These are phyloP conservation scores for Nicotiana paniculata DNA, from an alignment of 257 asterid genomes.

Conservation along the genomic window DNA sequence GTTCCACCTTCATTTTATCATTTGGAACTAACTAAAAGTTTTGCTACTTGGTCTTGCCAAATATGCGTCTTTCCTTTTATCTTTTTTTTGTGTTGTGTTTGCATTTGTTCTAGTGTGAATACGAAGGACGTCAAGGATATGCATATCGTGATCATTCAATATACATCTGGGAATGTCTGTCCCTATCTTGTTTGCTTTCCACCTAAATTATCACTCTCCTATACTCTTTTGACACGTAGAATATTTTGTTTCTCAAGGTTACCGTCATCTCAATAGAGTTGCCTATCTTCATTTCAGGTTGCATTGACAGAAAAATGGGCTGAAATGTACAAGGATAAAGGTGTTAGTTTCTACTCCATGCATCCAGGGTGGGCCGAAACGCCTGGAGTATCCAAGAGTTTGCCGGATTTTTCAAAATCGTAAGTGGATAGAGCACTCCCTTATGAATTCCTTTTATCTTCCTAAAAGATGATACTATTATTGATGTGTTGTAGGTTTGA, in stretches of 20 bases:
- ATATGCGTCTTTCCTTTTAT: background rate
- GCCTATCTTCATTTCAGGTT: slow-evolving; percentile 31
- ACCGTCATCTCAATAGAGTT: background rate
- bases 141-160: background rate
- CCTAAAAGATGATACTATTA: background rate
- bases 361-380: slow-evolving; percentile 99
- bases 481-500: slow-evolving; percentile 39
- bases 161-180: too few relatives aligned
- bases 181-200: background rate
- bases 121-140: background rate
- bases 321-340: slow-evolving; percentile 53
- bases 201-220: background rate
- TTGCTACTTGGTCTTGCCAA: background rate
- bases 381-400: slow-evolving; percentile 81
- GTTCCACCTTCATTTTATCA: background rate
- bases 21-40: background rate
- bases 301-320: slow-evolving; percentile 94
- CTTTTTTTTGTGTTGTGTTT: background rate
- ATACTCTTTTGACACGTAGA: background rate
- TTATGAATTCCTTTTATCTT: background rate
- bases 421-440: slow-evolving; percentile 22
- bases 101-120: background rate
- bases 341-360: slow-evolving; percentile 81
- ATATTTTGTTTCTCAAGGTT: background rate
- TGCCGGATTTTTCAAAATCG: slow-evolving; percentile 61